Evolutionary conservation across 495 filamentous ascomycete species (phyloP).

Genomic region (Staphylotrichum longicolle): DNA sequence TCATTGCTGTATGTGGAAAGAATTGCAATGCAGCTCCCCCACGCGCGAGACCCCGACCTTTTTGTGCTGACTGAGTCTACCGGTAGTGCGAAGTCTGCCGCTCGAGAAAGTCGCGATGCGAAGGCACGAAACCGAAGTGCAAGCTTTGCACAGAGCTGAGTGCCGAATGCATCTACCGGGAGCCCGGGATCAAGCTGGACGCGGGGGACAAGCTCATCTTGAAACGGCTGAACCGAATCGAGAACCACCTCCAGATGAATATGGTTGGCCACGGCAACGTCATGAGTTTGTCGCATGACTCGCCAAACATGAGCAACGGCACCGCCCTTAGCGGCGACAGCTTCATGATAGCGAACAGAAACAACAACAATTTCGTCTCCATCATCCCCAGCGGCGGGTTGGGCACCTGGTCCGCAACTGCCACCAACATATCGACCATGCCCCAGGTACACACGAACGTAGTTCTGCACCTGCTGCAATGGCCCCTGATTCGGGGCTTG

Average conservation of each 20-base stretch:
- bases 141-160: conserved; percentile 80
- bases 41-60: too few relatives aligned
- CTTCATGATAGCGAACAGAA: conserved; percentile 45
- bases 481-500: conserved; percentile 74
- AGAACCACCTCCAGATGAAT: conserved; percentile 72
- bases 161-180: conserved; percentile 78
- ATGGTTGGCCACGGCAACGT: conserved; percentile 48
- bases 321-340: conserved; percentile 67
- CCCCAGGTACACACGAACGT: conserved; percentile 79
- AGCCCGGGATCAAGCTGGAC: conserved; percentile 86
- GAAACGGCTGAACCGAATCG: conserved; percentile 71
- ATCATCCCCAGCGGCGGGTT: conserved; percentile 64
- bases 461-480: conserved; percentile 72
- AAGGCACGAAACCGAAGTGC: conserved; percentile 77
- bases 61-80: conserved; percentile 34
- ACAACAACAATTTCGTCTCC: conserved; percentile 47
- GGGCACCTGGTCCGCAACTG: conserved; percentile 65
- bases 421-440: conserved; percentile 72
- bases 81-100: conserved; percentile 79
- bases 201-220: conserved; percentile 82
- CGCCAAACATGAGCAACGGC: conserved; percentile 68
- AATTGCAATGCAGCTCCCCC: too few relatives aligned
- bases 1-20: conserved; percentile 71
- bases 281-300: conserved; percentile 50
- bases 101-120: conserved; percentile 77